phyloP scores from a whole-genome alignment of 345 rosid species.

The Salix arbutifolia region DNA sequence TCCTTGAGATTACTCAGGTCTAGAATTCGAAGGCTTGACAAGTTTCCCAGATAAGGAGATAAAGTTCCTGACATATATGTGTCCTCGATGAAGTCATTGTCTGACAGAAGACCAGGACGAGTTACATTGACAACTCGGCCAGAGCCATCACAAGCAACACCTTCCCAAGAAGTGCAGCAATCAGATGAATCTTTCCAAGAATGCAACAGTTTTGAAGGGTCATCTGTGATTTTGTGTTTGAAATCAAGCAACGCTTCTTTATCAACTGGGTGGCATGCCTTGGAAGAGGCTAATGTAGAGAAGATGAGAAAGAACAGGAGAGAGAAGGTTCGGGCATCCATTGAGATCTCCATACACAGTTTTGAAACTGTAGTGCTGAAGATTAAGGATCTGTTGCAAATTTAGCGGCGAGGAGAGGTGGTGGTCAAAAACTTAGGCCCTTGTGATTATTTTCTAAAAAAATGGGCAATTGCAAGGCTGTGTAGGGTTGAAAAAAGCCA shows the following conservation, averaged over 20 bases:
- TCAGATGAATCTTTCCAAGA: conserved; percentile 45
- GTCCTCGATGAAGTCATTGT: conserved; percentile 29
- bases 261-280: conserved; percentile 38
- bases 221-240: conserved; percentile 43
- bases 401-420: background rate
- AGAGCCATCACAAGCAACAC: conserved; percentile 38
- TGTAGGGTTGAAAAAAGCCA: background rate
- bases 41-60: conserved; percentile 49
- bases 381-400: background rate
- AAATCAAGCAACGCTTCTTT: conserved; percentile 48
- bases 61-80: conserved; percentile 46
- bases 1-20: conserved; percentile 54
- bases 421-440: background rate
- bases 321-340: conserved; percentile 4
- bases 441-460: background rate
- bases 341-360: conserved; percentile 18
- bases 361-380: background rate
- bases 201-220: conserved; percentile 43
- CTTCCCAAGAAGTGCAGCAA: conserved; percentile 58
- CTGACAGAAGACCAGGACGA: conserved; percentile 34
- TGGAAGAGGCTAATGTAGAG: conserved; percentile 1
- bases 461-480: background rate
- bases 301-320: conserved; percentile 3
- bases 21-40: conserved; percentile 39
- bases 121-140: conserved; percentile 48